Conservation (phyloP, 768 basidiomycete species). For the Wakefieldia striispora region DNA sequence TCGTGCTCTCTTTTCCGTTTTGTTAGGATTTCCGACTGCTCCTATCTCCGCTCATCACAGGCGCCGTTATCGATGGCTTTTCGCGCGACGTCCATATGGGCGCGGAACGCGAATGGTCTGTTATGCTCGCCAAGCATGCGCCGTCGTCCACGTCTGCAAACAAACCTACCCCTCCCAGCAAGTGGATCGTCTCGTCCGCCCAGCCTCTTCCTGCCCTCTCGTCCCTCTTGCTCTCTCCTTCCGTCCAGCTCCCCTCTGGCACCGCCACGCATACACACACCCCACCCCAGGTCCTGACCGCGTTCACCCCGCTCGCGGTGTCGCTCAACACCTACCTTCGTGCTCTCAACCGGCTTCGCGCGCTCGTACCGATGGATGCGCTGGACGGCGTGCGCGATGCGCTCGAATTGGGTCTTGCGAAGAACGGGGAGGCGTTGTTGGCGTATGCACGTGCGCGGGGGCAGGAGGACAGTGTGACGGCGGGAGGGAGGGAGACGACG, state of each 20-base stretch:
- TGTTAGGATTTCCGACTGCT: constrained; percentile 63
- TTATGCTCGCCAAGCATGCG: constrained; percentile 22
- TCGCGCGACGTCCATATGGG: constrained; percentile 39
- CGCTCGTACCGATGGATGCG: constrained; percentile 72
- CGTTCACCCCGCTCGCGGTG: constrained; percentile 74
- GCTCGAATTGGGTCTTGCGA: constrained; percentile 53
- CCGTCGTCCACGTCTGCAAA: background rate
- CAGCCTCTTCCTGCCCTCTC: constrained; percentile 31
- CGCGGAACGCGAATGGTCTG: constrained; percentile 36
- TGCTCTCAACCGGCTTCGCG: constrained; percentile 75
- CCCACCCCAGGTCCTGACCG: constrained; percentile 68
- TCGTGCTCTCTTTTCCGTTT: background rate
- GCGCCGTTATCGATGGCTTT: constrained; percentile 60
- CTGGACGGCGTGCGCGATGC: constrained; percentile 44
- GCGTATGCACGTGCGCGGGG: constrained; percentile 39
- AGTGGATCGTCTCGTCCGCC: constrained; percentile 47
- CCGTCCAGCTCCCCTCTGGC: no score
- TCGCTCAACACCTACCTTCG: constrained; percentile 71
- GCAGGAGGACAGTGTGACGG: constrained; percentile 27
- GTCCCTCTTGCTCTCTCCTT: constrained; percentile 11
- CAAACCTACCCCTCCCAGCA: constrained; percentile 39
- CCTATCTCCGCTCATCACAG: constrained; percentile 62
- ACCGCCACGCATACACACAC: constrained; percentile 41
- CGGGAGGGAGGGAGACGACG: constrained; percentile 17
- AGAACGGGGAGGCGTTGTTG: constrained; percentile 45